Evolutionary conservation across 1,284 basidiomycete species (phyloP).

Genomic region (Ustilago lituana): DNA sequence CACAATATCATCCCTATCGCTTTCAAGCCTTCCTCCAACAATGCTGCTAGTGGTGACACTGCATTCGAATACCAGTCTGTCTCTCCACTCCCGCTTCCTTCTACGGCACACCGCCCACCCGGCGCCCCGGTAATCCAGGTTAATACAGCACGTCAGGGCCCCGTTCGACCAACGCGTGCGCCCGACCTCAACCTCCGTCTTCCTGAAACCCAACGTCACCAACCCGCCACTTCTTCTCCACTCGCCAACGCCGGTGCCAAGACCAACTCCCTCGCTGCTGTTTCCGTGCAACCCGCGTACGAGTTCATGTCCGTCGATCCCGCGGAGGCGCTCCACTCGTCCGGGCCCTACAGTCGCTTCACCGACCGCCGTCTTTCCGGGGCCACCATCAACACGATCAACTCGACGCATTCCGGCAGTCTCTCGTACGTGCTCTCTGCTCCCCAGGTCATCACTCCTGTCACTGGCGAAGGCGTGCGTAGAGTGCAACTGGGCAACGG

Average conservation of each 20-base stretch:
- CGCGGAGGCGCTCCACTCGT: slow-evolving; percentile 18
- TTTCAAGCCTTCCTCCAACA: slow-evolving; percentile 22
- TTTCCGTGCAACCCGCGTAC: slow-evolving; percentile 5
- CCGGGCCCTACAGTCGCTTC: slow-evolving; percentile 10
- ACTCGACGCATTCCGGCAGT: slow-evolving; percentile 15
- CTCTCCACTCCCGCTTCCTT: slow-evolving; percentile 17
- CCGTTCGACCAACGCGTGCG: slow-evolving; percentile 38
- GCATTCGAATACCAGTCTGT: slow-evolving; percentile 1
- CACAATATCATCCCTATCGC: slow-evolving; percentile 47
- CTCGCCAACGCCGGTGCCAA: slow-evolving; percentile 19
- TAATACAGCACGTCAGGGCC: slow-evolving; percentile 20
- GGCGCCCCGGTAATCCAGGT: slow-evolving; percentile 32
- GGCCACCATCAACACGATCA: slow-evolving; percentile 40
- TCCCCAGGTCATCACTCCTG: slow-evolving; percentile 47
- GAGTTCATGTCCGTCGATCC: slow-evolving; percentile 52
- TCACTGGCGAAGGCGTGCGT: slow-evolving; percentile 28
- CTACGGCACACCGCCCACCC: slow-evolving; percentile 27
- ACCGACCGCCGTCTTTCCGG: slow-evolving; percentile 25
- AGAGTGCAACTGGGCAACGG: slow-evolving; percentile 41
- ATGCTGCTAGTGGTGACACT: not conserved
- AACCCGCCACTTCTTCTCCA: slow-evolving; percentile 18
- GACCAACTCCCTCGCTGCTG: not conserved
- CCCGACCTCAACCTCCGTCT: slow-evolving; percentile 50
- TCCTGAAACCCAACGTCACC: slow-evolving; percentile 18
- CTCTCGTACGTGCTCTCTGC: slow-evolving; percentile 44